Base-by-base conservation (phyloP, 805 yeast genomes). In the Lipomyces yamanashiensis region DNA sequence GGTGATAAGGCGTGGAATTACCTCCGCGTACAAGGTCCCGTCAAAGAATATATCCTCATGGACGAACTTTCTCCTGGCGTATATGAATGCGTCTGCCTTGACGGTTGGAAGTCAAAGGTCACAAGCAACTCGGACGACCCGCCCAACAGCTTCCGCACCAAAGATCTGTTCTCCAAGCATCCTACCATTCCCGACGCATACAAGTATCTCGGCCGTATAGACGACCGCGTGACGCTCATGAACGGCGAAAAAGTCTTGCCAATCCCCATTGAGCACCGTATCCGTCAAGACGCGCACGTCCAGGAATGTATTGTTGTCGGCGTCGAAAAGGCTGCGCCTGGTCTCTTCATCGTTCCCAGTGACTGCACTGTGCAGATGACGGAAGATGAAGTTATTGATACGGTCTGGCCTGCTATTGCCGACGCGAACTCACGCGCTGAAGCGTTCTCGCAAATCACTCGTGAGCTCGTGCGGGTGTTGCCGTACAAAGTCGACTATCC, bases 191-290 rank as follows among this genome's bases (percentile, higher is more conserved):
- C 62, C 10, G 53, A 55, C 40, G 56, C 63, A 10, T 64, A 61
- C 62, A 61, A 57, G 41, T 61, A 64, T 28, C 53, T 57, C 10
- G 67, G 63, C 13, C 66, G 67, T 2, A 43, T 58, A 21, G 67
- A 64, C 37, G 65, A 61, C 40, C 45, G 62, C 4, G 66, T 64
- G 19, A 57, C 66, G 10, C 51, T 64, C 41, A 49, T 58, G 47
- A 64, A 57, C 48, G 67, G 67, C 23, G 66, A 64, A 47, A 64
- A 64, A 45, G 65, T 64, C 13, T 43, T 56, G 12, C 64, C 67
- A 8, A 53, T 56, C 37, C 66, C 66, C 6, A 61, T 64, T 10
- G 67, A 64, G 49, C 63, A 64, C 23, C 55, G 62, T 17, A 61
- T 64, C 28, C 57, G 67, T 7, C 54, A 60, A 23, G 54, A 56